Evolutionary conservation across 2,329 filamentous ascomycete genomes (phyloP).

Genomic region (Seiridium unicorne): DNA sequence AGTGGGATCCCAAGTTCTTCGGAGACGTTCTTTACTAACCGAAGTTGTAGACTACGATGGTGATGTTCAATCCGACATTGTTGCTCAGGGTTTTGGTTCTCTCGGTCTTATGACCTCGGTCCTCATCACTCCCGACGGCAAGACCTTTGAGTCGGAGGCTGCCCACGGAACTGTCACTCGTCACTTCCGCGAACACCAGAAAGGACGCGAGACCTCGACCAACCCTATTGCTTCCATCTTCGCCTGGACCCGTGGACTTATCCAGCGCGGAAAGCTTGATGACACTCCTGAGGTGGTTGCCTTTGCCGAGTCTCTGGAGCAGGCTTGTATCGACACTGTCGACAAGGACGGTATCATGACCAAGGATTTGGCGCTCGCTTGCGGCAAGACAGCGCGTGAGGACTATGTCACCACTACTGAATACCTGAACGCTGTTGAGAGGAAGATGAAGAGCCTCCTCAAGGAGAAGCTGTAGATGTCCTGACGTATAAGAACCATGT

Average conservation of each 20-base stretch:
- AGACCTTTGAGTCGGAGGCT: slow-evolving; percentile 96
- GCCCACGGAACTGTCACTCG: slow-evolving; percentile 98
- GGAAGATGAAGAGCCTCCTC: slow-evolving; percentile 76
- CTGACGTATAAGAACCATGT: background rate
- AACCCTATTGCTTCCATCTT: slow-evolving; percentile 99
- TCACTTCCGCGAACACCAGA: slow-evolving; percentile 98
- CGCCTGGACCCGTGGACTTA: slow-evolving; percentile 93
- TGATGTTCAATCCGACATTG: slow-evolving; percentile 97
- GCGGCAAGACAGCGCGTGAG: slow-evolving; percentile 79
- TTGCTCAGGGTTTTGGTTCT: slow-evolving; percentile 96
- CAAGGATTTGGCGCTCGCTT: slow-evolving; percentile 95
- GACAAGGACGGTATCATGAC: slow-evolving; percentile 97
- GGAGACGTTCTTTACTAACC: background rate
- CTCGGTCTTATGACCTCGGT: slow-evolving; percentile 98
- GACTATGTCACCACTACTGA: slow-evolving; percentile 90
- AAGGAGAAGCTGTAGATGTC: slow-evolving; percentile 68
- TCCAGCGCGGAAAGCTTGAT: slow-evolving; percentile 92
- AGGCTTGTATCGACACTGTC: slow-evolving; percentile 91
- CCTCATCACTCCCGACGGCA: slow-evolving; percentile 92
- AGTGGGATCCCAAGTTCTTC: slow-evolving; percentile 30
- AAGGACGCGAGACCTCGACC: slow-evolving; percentile 93
- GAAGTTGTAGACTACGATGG: slow-evolving; percentile 81
- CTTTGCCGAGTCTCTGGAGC: slow-evolving; percentile 89
- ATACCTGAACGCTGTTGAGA: slow-evolving; percentile 92
- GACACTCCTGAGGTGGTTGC: slow-evolving; percentile 86